phyloP scores from a whole-genome alignment of 306 rosid species.

The Datisca glomerata region DNA sequence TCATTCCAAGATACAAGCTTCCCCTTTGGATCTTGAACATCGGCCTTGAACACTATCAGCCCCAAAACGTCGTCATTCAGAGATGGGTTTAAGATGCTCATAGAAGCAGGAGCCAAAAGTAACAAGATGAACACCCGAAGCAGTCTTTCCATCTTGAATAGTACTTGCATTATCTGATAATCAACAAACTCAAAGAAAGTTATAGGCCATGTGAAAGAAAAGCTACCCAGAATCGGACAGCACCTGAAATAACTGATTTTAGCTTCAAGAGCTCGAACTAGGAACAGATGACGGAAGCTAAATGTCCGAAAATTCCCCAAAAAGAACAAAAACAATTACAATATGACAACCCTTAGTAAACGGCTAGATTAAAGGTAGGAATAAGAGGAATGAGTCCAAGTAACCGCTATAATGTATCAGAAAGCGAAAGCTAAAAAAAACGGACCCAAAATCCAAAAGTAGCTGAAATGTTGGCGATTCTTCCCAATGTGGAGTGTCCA shows the following conservation, averaged over 20 bases:
- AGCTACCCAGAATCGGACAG: conserved; percentile 1
- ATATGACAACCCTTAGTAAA: background rate
- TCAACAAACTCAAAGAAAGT: conserved; percentile 9
- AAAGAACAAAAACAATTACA: background rate
- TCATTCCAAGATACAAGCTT: conserved; percentile 72
- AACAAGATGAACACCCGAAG: conserved; percentile 21
- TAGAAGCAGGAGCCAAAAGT: conserved; percentile 25
- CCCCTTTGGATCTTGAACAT: conserved; percentile 70
- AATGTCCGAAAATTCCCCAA: background rate
- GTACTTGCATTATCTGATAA: conserved; percentile 25
- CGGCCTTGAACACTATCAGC: conserved; percentile 85
- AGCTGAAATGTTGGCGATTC: background rate
- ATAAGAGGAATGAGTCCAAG: background rate
- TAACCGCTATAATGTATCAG: too few relatives aligned
- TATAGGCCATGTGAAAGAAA: conserved; percentile 32
- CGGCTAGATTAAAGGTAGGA: background rate
- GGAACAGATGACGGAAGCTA: background rate
- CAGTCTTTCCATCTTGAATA: conserved; percentile 28
- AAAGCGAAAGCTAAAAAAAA: too few relatives aligned
- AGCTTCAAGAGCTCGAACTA: conserved; percentile 5
- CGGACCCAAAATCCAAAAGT: background rate
- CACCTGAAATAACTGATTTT: conserved; percentile 1
- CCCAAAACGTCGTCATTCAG: conserved; percentile 95
- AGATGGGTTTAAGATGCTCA: conserved; percentile 54
- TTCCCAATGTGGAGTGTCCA: too few relatives aligned